Percentiles rank a stretch among this genome's conserved stretches.
Evolutionary conservation across 768 basidiomycete genomes (phyloP).

Genomic region (Pleurotus salmoneostramineus): DNA sequence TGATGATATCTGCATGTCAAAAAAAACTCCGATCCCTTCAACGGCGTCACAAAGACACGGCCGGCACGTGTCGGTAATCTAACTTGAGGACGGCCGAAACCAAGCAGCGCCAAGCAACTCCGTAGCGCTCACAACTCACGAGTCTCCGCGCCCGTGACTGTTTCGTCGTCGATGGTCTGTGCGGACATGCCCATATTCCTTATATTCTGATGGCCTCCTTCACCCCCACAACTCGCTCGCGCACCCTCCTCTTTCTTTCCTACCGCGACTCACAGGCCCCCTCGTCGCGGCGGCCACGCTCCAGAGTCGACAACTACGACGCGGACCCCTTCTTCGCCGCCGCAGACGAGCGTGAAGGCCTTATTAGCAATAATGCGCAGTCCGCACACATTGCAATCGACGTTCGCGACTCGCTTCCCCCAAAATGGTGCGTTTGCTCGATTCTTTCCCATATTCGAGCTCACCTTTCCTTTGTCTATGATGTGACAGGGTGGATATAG

Average conservation of each 20-base stretch:
- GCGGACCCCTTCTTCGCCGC: conserved; percentile 33
- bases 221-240: conserved; percentile 63
- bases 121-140: not conserved
- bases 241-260: conserved; percentile 92
- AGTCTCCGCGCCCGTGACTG: not conserved
- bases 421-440: conserved; percentile 65
- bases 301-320: conserved; percentile 36
- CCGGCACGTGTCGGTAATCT: conserved; percentile 2
- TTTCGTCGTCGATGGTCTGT: not conserved
- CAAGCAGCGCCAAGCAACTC: not conserved
- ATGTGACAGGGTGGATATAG: conserved; percentile 77
- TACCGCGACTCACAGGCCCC: conserved; percentile 76
- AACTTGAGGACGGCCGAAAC: not conserved
- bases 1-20: conserved; percentile 7
- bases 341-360: conserved; percentile 63
- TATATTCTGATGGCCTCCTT: conserved; percentile 16
- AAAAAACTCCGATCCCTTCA: conserved; percentile 3
- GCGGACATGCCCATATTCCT: conserved; percentile 1
- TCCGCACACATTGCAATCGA: conserved; percentile 44
- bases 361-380: conserved; percentile 41
- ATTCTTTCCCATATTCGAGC: conserved; percentile 14
- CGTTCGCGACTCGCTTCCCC: conserved; percentile 59
- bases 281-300: conserved; percentile 35
- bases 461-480: conserved; percentile 16
- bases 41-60: conserved; percentile 4